Evolutionary conservation across 2,329 filamentous ascomycete species (phyloP), one percentile per base, ranked within the genome.

Genomic region (Fusarium nygamai): DNA sequence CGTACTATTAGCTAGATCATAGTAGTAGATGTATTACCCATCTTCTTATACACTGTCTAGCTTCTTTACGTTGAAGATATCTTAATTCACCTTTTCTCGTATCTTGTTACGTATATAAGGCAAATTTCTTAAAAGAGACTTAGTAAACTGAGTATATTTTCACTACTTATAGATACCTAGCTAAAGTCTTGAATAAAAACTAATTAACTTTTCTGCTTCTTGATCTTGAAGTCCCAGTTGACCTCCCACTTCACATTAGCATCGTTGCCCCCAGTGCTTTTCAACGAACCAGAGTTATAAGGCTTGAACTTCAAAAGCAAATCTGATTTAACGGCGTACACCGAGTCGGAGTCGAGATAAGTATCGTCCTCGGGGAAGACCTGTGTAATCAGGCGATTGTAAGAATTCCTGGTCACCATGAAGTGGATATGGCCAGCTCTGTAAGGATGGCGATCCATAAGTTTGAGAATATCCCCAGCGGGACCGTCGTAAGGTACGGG

Each of bases 241-340:
- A 57, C 38, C 8, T 57, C 53, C 53, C 53, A 57, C 38, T 44
- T 57, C 22, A 57, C 53, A 31, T 33, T 27, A 2, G 20, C 22
- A 4, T n/a, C 22, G 0, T 20, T 24, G 2, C 12, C 53, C 0
- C 22, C 16, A 11, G 2, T 20, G 0, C 12, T 14, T 17, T 44
- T n/a, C 9, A 7, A 0, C 2, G 22, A 19, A 4, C 2, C 8
- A 5, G 12, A 31, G 0, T 1, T 10, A 7, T 20, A 44, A 7
- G 27, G 22, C 0, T 16, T 44, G 27, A 57, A 57, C 12, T 20
- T 11, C 0, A 44, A 14, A 5, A 57, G 27, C 3, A 57, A 1
- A 20, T 44, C 38, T 8, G 53, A 44, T 3, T 57, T 57, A 1
- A 57, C 53, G 3, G 53, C 53, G 0, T 44, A 57, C 4, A 57